phyloP scores from a whole-genome alignment of 2,329 filamentous ascomycete genomes.

The Dactylonectria macrodidyma region DNA sequence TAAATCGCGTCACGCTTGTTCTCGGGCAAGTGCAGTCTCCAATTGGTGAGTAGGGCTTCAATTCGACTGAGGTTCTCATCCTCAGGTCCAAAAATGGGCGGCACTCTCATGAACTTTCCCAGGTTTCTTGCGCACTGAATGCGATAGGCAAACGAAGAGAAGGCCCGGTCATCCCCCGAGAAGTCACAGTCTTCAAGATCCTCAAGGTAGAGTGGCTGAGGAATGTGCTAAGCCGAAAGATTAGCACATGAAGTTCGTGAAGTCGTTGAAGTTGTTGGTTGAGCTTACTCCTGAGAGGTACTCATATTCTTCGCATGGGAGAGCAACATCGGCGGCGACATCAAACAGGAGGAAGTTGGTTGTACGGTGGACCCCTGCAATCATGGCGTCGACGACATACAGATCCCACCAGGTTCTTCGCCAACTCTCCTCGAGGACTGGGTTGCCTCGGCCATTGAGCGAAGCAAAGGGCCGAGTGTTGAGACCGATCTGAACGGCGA shows the following conservation, averaged over 20 bases:
- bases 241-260: conserved; percentile 30
- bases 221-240: conserved; percentile 62
- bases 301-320: conserved; percentile 88
- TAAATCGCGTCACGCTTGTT: conserved; percentile 80
- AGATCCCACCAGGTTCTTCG: conserved; percentile 92
- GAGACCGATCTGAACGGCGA: conserved; percentile 84
- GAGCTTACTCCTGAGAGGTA: conserved; percentile 71
- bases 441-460: conserved; percentile 73
- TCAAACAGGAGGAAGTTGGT: conserved; percentile 80
- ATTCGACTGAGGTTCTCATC: conserved; percentile 68
- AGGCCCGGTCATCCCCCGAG: conserved; percentile 76
- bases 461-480: conserved; percentile 78
- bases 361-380: conserved; percentile 83
- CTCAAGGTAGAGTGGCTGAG: conserved; percentile 74
- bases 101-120: conserved; percentile 78
- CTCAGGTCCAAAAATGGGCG: conserved; percentile 65
- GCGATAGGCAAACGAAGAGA: conserved; percentile 89
- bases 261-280: not conserved
- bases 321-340: conserved; percentile 75
- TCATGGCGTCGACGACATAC: conserved; percentile 86
- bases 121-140: conserved; percentile 86
- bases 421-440: conserved; percentile 85
- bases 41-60: conserved; percentile 75
- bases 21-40: conserved; percentile 83
- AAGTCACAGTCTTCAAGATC: conserved; percentile 87